phyloP scores from a whole-genome alignment of 805 yeast species.

The Gaillardinia entomophila region DNA sequence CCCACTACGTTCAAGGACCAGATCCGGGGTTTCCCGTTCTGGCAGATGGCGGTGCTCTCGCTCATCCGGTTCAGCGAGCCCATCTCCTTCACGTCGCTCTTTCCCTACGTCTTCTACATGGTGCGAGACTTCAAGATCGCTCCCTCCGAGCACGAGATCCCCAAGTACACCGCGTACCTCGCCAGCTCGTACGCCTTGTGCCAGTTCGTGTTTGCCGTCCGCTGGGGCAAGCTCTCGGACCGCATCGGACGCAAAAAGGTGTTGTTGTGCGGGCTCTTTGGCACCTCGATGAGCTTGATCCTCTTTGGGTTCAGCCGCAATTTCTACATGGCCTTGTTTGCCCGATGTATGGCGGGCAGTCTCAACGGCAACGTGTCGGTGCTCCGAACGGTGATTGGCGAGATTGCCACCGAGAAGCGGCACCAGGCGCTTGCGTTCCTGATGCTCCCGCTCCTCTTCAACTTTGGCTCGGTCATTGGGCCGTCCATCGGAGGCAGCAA shows the following conservation, averaged over 20 bases:
- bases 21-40: constrained; percentile 13
- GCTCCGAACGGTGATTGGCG: constrained; percentile 58
- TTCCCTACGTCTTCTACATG: constrained; percentile 63
- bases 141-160: constrained; percentile 45
- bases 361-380: constrained; percentile 64
- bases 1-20: constrained; percentile 7
- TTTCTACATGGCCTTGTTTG: constrained; percentile 46
- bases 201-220: constrained; percentile 51
- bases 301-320: constrained; percentile 50
- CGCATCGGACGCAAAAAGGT: constrained; percentile 52
- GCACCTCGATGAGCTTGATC: constrained; percentile 44
- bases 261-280: constrained; percentile 45
- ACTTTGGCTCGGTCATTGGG: constrained; percentile 56
- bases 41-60: constrained; percentile 16
- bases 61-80: constrained; percentile 51
- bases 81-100: constrained; percentile 55
- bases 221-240: constrained; percentile 58
- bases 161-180: constrained; percentile 57
- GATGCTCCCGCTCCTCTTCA: constrained; percentile 56
- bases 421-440: constrained; percentile 63
- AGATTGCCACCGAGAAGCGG: constrained; percentile 46
- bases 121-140: constrained; percentile 49
- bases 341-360: constrained; percentile 51
- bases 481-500: constrained; percentile 53
- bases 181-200: constrained; percentile 56